A percentile compares a stretch with the other conserved stretches of the same genome.
These are phyloP conservation scores for Tolypocladium cylindrosporum DNA, from an alignment of 2,329 filamentous ascomycete genomes.

Conservation along the genomic window DNA sequence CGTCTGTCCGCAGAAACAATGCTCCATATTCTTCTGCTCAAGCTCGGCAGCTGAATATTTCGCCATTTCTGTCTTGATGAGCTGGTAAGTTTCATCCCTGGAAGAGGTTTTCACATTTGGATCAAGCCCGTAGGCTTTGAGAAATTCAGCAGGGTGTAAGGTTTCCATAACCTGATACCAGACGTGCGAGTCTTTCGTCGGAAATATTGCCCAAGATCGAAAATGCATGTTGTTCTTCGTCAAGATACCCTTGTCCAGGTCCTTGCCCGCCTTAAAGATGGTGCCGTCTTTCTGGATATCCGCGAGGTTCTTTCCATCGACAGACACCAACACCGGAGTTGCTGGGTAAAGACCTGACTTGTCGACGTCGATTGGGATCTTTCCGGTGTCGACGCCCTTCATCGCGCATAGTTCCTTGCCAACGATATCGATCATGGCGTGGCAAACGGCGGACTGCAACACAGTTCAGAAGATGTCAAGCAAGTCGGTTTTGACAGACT, in stretches of 20 bases:
- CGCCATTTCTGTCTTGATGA: slow-evolving; percentile 10
- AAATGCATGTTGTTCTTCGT: slow-evolving; percentile 18
- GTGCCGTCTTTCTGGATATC: background rate
- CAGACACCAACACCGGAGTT: slow-evolving; percentile 1
- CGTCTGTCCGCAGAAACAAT: slow-evolving; percentile 16
- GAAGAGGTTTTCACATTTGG: slow-evolving; percentile 7
- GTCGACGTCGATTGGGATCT: slow-evolving; percentile 33
- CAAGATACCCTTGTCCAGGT: background rate
- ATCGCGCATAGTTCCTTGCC: slow-evolving; percentile 23
- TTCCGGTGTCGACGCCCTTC: slow-evolving; percentile 14
- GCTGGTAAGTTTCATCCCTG: slow-evolving; percentile 12
- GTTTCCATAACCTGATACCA: slow-evolving; percentile 44
- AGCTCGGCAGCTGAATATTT: slow-evolving; percentile 11
- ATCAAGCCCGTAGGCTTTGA: slow-evolving; percentile 33
- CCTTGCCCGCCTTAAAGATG: background rate
- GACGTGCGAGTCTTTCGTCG: slow-evolving; percentile 30
- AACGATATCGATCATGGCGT: slow-evolving; percentile 25
- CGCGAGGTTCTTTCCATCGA: background rate
- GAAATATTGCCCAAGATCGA: slow-evolving; percentile 34
- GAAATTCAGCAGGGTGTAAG: slow-evolving; percentile 28
- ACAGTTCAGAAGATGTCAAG: too few species aligned
- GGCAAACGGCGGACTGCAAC: slow-evolving; percentile 15
- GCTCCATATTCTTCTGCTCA: slow-evolving; percentile 12
- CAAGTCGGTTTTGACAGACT: background rate
- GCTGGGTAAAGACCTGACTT: slow-evolving; percentile 28